Base-by-base conservation (phyloP, 2,329 filamentous ascomycete genomes). In the Botryotinia convoluta region DNA sequence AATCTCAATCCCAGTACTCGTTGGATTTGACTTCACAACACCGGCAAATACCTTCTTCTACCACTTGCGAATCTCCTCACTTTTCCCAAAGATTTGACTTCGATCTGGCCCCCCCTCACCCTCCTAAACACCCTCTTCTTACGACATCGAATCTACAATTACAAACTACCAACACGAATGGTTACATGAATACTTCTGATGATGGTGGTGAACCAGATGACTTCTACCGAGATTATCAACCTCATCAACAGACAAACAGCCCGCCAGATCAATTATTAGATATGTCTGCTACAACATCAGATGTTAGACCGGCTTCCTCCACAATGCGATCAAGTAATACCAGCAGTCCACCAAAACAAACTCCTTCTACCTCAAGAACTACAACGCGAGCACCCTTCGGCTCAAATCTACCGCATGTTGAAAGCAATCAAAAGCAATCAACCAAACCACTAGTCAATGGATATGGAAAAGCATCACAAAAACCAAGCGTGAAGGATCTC, bases 401-500 rank as follows among this genome's bases (percentile, higher is more conserved):
- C 74, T 89, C 89, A 39, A 86, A 84, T 71, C 90, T 89, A 61
- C 88, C 85, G 77, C 87, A 89, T 57, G 79, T 87, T 69, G 86
- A 81, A 54, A 76, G 85, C 77, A 84, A 77, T 65, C 70, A 72
- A 35, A 73, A 60, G 22, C 74, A 78, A 18, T 74, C 69, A 63
- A 76, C 76, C 22, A 81, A 78, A 51, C 73, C 78, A 9, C 75
- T 74, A 16, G 69, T 77, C 42, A 80, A 79, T 71, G 78, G 77
- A 44, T 73, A 74, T 35, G 57, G 75, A 2, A 77, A 75, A 37
- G 60, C 76, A 44, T 20, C 57, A 45, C 74, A 74, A 32, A 76
- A 79, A 69, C 86, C 90, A n/a, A 95, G 91, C 74, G 92, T 96
- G 77, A 93, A 91, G 83, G 93, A 96, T 80, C 85, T 96, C 75